Evolutionary conservation across 2,329 filamentous ascomycete species (phyloP).

Genomic region (Zymoseptoria passerinii): DNA sequence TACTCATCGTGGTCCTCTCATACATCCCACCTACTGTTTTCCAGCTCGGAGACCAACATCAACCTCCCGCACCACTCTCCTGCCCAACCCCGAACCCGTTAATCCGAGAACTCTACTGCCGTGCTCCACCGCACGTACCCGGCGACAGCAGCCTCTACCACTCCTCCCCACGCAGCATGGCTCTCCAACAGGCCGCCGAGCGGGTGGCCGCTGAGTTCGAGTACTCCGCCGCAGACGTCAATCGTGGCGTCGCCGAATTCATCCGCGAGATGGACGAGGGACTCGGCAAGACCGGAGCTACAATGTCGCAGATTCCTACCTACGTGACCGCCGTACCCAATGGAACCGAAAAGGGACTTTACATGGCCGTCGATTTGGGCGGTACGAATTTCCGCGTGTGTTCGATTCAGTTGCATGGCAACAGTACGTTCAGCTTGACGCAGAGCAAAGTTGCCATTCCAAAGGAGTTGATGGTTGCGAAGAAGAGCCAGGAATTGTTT

Average conservation of each 20-base stretch:
- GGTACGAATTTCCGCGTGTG: constrained; percentile 98
- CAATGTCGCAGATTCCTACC: constrained; percentile 90
- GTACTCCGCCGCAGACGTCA: constrained; percentile 68
- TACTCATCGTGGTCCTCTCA: constrained; percentile 9
- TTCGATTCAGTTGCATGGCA: constrained; percentile 85
- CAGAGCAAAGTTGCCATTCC: constrained; percentile 91
- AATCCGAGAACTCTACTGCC: constrained; percentile 29
- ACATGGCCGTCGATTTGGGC: constrained; percentile 93
- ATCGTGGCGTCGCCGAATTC: constrained; percentile 75
- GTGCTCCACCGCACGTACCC: constrained; percentile 23
- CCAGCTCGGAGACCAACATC: constrained; percentile 4
- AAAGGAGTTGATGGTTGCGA: constrained; percentile 78
- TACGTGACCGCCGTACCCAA: constrained; percentile 95
- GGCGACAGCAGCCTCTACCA: constrained; percentile 19
- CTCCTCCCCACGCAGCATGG: constrained; percentile 38
- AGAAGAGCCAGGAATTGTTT: constrained; percentile 81
- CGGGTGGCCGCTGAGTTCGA: constrained; percentile 79
- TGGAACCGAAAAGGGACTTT: constrained; percentile 95
- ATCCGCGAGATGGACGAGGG: constrained; percentile 85
- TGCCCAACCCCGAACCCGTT: constrained; percentile 29
- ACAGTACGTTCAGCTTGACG: constrained; percentile 88
- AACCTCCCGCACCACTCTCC: constrained; percentile 17
- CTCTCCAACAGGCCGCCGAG: constrained; percentile 61
- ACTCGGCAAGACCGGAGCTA: constrained; percentile 65
- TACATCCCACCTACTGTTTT: constrained; percentile 8